A percentile compares a stretch with the other conserved stretches of the same genome.
These are phyloP conservation scores for Gracilaria caudata DNA, from an alignment of 23 red algal genomes.

Conservation along the genomic window DNA sequence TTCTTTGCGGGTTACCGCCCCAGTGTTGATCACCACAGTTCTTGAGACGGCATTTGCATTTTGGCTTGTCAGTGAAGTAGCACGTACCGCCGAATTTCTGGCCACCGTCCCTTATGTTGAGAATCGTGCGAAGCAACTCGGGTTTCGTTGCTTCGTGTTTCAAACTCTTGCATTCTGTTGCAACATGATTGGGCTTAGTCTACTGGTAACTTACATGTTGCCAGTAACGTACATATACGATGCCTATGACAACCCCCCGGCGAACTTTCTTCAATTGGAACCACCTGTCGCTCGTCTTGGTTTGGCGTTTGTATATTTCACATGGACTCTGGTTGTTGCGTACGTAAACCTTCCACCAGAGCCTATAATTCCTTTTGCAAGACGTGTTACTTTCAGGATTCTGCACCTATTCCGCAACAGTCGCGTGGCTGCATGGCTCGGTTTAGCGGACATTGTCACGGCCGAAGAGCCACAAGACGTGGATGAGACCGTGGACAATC, in stretches of 20 bases:
- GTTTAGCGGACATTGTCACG: slow-evolving; percentile 54
- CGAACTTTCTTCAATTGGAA: slow-evolving; percentile 63
- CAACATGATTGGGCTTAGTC: slow-evolving; percentile 48
- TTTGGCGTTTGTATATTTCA: slow-evolving; percentile 72
- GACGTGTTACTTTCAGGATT: slow-evolving; percentile 2
- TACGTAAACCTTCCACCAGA: slow-evolving; percentile 76
- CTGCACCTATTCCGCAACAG: slow-evolving; percentile 30
- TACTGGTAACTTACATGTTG: slow-evolving; percentile 37
- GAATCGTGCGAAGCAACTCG: slow-evolving; percentile 79
- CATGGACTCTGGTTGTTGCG: slow-evolving; percentile 63
- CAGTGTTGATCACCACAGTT: slow-evolving; percentile 52
- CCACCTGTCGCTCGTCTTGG: slow-evolving; percentile 73
- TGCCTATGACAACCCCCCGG: slow-evolving; percentile 33
- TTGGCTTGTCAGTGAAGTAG: slow-evolving; percentile 53
- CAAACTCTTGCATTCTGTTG: slow-evolving; percentile 64
- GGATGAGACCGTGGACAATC: slow-evolving; percentile 34
- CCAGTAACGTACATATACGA: slow-evolving; percentile 45
- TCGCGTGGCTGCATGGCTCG: slow-evolving; percentile 53
- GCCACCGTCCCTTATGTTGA: slow-evolving; percentile 72
- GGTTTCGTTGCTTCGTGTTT: slow-evolving; percentile 84
- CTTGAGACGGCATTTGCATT: slow-evolving; percentile 58
- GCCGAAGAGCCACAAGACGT: slow-evolving; percentile 53
- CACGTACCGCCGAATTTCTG: slow-evolving; percentile 56
- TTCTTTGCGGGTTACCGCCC: slow-evolving; percentile 26
- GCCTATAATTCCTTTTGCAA: slow-evolving; percentile 45